These are phyloP conservation scores for Chlamydomonas schloesseri DNA, from an alignment of 139 green algal species.

Conservation along the genomic window DNA sequence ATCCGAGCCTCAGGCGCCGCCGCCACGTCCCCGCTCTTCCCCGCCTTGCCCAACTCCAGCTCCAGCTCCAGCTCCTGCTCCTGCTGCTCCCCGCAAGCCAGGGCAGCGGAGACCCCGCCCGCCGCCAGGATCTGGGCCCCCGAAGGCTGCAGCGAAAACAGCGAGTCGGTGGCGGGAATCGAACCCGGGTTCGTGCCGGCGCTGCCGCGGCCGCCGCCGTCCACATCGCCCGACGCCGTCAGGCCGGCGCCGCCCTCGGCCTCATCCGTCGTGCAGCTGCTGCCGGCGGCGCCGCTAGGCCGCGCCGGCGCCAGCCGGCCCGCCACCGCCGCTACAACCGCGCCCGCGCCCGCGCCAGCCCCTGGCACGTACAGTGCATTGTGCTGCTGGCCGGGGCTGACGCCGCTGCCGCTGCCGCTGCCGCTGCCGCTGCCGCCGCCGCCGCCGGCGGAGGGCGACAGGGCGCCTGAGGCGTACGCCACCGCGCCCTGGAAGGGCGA, in stretches of 20 bases:
- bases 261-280: neutral
- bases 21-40: neutral
- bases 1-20: neutral
- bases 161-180: constrained; percentile 3
- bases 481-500: constrained; percentile 16
- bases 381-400: neutral
- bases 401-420: no score
- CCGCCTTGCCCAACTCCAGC: neutral
- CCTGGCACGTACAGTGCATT: constrained; percentile 1
- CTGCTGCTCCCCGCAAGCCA: neutral
- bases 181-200: neutral
- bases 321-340: neutral
- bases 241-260: neutral
- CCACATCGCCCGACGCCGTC: neutral
- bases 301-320: neutral
- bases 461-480: neutral
- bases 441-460: neutral
- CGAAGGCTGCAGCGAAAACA: constrained; percentile 32
- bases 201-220: neutral
- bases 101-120: neutral
- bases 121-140: neutral
- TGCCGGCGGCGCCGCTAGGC: no score
- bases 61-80: neutral
- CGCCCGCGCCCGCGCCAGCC: neutral
- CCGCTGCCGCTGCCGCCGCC: no score